A percentile compares a stretch with the other conserved stretches of the same genome.
These are phyloP conservation scores for Boletus sensibilis DNA, from an alignment of 768 basidiomycete genomes.

Conservation along the genomic window DNA sequence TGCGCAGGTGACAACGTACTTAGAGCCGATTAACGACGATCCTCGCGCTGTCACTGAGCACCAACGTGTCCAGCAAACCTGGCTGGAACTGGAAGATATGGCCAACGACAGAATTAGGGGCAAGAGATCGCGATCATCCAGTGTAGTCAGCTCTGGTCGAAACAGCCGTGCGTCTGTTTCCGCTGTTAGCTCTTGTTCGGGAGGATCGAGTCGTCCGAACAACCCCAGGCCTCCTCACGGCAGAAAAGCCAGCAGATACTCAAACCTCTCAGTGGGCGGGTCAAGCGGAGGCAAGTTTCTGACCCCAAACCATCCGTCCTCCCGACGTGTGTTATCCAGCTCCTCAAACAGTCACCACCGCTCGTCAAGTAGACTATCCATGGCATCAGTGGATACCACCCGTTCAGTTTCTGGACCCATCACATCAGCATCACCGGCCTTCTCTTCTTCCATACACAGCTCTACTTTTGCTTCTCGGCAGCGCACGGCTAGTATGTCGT, in stretches of 20 bases:
- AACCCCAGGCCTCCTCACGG: constrained; percentile 13
- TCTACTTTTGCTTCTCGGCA: constrained; percentile 86
- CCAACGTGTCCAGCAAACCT: constrained; percentile 72
- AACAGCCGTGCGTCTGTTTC: constrained; percentile 59
- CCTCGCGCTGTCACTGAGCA: constrained; percentile 57
- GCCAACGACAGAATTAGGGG: constrained; percentile 61
- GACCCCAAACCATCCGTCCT: constrained; percentile 42
- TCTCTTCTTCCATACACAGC: constrained; percentile 42
- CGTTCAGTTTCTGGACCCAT: constrained; percentile 74
- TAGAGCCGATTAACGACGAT: constrained; percentile 52
- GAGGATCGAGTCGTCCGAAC: constrained; percentile 17
- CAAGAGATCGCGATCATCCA: constrained; percentile 62
- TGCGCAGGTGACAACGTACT: constrained; percentile 43
- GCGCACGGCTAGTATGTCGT: constrained; percentile 64
- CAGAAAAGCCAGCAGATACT: constrained; percentile 31
- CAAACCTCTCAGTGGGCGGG: constrained; percentile 30
- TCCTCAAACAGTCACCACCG: constrained; percentile 45
- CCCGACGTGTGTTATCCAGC: constrained; percentile 52
- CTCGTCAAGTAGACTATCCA: constrained; percentile 58
- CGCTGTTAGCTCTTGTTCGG: constrained; percentile 23
- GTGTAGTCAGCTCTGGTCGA: constrained; percentile 63
- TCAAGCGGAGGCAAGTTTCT: constrained; percentile 43
- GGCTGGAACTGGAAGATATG: constrained; percentile 82
- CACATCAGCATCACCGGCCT: constrained; percentile 34
- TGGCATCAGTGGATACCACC: constrained; percentile 39